phyloP scores from a whole-genome alignment of 2,329 filamentous ascomycete species.

The Drechslerella stenobrocha region DNA sequence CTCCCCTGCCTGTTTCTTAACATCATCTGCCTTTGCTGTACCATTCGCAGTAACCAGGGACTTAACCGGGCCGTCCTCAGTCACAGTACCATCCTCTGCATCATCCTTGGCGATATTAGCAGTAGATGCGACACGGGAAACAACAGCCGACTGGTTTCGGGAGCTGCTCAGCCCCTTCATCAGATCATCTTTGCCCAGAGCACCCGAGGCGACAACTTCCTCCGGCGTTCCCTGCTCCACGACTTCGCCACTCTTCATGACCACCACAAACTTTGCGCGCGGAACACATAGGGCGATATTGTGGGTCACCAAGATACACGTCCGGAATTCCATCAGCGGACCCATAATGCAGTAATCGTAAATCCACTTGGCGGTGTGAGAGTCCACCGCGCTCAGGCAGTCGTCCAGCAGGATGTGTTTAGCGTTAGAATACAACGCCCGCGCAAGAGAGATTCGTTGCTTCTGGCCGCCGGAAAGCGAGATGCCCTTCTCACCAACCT shows the following conservation, averaged over 20 bases:
- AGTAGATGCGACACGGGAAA: slow-evolving; percentile 64
- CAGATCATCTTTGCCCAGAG: slow-evolving; percentile 73
- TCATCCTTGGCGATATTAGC: slow-evolving; percentile 26
- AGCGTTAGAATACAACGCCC: slow-evolving; percentile 93
- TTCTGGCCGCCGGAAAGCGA: slow-evolving; percentile 96
- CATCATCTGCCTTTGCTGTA: slow-evolving; percentile 57
- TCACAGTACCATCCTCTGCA: slow-evolving; percentile 18
- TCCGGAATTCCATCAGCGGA: slow-evolving; percentile 82
- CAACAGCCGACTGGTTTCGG: slow-evolving; percentile 67
- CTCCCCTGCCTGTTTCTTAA: slow-evolving; percentile 58
- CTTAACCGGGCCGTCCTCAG: slow-evolving; percentile 24
- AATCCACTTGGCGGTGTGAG: slow-evolving; percentile 97
- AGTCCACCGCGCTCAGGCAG: slow-evolving; percentile 93
- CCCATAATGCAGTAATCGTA: slow-evolving; percentile 91
- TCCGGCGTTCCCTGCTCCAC: slow-evolving; percentile 73
- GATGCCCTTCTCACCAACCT: slow-evolving; percentile 96
- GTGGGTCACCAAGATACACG: slow-evolving; percentile 93
- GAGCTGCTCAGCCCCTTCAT: slow-evolving; percentile 64
- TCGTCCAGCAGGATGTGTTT: slow-evolving; percentile 90
- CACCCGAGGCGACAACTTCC: slow-evolving; percentile 82
- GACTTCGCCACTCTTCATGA: slow-evolving; percentile 84
- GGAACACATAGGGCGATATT: slow-evolving; percentile 88
- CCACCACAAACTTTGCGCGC: slow-evolving; percentile 75
- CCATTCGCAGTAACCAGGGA: slow-evolving; percentile 43
- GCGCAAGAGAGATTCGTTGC: slow-evolving; percentile 93